Conservation (phyloP, 2,329 filamentous ascomycete species). For the Chalaropsis thielavioides region DNA sequence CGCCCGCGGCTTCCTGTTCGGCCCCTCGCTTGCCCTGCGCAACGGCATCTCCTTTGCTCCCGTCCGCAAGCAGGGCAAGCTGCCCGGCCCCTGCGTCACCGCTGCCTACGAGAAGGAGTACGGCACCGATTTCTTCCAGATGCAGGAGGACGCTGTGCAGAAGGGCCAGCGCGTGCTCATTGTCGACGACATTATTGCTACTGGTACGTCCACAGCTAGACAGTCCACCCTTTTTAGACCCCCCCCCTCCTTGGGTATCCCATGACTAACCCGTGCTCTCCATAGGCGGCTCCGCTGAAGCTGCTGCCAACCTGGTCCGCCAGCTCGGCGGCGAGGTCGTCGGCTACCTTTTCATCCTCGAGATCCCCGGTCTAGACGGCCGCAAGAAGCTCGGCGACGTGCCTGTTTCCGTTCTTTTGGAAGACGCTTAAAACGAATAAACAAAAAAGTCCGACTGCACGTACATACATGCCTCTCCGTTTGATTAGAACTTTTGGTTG, state of each 20-base stretch:
- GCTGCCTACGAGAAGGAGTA: conserved; percentile 92
- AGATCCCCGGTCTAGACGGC: conserved; percentile 85
- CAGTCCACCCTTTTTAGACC: no score
- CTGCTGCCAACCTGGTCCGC: conserved; percentile 72
- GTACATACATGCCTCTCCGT: neutral
- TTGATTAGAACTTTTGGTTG: neutral
- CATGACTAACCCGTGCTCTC: conserved; percentile 1
- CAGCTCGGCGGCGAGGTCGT: conserved; percentile 75
- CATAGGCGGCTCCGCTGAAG: conserved; percentile 75
- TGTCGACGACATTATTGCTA: conserved; percentile 97
- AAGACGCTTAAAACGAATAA: conserved; percentile 28
- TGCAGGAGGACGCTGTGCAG: conserved; percentile 76
- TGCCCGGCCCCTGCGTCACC: conserved; percentile 76
- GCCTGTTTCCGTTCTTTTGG: conserved; percentile 71
- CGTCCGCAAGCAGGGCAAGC: conserved; percentile 88
- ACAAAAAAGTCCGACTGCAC: neutral
- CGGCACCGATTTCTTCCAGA: conserved; percentile 87
- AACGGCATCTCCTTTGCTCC: conserved; percentile 80
- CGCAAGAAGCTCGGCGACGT: conserved; percentile 69
- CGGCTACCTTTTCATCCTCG: conserved; percentile 89
- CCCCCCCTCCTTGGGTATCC: conserved; percentile 5
- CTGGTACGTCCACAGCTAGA: conserved; percentile 46
- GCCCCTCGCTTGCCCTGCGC: conserved; percentile 70
- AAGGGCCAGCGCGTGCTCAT: conserved; percentile 79
- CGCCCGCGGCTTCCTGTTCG: conserved; percentile 89